phyloP scores from a whole-genome alignment of 495 filamentous ascomycete genomes.

The Neurospora intermedia region DNA sequence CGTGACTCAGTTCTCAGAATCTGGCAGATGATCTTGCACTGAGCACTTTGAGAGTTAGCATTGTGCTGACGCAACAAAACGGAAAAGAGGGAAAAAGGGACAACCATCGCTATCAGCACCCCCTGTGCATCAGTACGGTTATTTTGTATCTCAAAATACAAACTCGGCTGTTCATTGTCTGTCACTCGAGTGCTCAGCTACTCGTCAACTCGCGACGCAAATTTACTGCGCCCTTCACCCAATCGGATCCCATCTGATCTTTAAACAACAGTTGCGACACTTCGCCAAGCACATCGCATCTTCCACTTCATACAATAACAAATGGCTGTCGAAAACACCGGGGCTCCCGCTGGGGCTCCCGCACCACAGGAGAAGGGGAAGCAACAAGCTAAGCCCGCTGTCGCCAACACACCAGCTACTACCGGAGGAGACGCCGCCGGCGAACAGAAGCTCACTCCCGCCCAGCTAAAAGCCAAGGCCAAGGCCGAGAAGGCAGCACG shows the following conservation, averaged over 20 bases:
- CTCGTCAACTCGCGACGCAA: neutral
- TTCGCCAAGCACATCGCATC: neutral
- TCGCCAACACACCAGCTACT: conserved; percentile 2
- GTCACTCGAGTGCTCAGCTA: neutral
- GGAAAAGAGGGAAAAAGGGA: neutral
- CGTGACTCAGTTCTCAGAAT: neutral
- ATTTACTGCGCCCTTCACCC: neutral
- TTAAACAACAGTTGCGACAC: neutral
- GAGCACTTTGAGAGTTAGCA: neutral
- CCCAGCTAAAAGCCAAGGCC: conserved; percentile 64
- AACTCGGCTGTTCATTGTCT: neutral
- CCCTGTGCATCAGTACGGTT: neutral
- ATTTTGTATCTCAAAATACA: neutral
- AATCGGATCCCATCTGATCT: neutral
- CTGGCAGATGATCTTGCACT: neutral
- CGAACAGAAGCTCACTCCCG: conserved; percentile 42
- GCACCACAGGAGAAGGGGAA: conserved; percentile 1
- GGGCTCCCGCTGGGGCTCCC: conserved; percentile 7
- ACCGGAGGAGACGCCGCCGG: conserved; percentile 1
- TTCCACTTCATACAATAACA: conserved; percentile 1
- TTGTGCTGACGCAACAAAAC: neutral
- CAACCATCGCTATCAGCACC: neutral
- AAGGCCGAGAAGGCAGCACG: conserved; percentile 72
- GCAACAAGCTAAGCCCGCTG: neutral
- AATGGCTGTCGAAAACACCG: conserved; percentile 18